A percentile compares a stretch with the other conserved stretches of the same genome.
Conservation (phyloP, 768 basidiomycete species). For the Leccinellum albellum region DNA sequence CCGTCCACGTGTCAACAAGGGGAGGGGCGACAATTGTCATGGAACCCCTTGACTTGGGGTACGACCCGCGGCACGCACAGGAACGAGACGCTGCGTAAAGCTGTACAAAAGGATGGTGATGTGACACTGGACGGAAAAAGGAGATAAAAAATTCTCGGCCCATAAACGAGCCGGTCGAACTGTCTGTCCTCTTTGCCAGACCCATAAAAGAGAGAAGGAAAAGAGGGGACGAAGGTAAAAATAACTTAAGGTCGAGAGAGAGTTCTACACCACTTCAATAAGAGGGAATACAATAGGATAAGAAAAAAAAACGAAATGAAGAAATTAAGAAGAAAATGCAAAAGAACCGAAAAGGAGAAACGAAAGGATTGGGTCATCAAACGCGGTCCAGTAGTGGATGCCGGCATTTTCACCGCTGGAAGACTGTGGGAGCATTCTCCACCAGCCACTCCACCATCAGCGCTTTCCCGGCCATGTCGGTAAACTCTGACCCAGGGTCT, state of each 20-base stretch:
- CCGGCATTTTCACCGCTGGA: constrained; percentile 20
- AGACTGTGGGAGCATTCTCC: constrained; percentile 72
- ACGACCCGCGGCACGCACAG: neutral
- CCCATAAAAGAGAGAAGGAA: neutral
- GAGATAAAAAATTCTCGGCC: neutral
- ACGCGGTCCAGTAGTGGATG: neutral
- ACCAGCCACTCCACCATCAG: constrained; percentile 92
- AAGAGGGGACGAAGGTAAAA: neutral
- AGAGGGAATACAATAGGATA: constrained; percentile 26
- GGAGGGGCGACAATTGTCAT: neutral
- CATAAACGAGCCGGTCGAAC: constrained; percentile 1
- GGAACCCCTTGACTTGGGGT: neutral
- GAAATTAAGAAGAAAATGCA: neutral
- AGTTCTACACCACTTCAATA: constrained; percentile 15
- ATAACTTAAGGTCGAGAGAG: constrained; percentile 21
- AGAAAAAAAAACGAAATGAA: neutral
- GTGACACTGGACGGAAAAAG: neutral
- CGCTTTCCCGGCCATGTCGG: constrained; percentile 96
- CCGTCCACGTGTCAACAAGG: neutral
- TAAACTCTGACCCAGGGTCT: constrained; percentile 85
- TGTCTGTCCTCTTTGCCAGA: constrained; percentile 5
- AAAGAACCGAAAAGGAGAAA: neutral
- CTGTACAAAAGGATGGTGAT: neutral
- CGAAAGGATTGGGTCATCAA: neutral
- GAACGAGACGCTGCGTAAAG: neutral